Evolutionary conservation across 208 protist genomes (phyloP), one percentile per base, ranked within the genome.

Genomic region (Trypanosoma brucei): DNA sequence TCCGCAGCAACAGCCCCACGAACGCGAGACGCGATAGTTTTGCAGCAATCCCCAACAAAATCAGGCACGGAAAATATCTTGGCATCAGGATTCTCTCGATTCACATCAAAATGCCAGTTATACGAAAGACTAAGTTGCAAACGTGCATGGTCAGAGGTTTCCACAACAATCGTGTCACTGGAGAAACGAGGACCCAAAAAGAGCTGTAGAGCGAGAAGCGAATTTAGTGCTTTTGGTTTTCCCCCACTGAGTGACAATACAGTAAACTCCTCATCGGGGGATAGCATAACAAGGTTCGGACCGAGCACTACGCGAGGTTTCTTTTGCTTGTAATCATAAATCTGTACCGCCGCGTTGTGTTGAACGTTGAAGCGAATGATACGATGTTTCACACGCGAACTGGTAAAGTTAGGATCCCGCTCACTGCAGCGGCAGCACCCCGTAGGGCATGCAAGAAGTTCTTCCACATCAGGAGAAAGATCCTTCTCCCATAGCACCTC

Each of bases 31-130:
- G 95, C 96, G 53, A 98, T 95, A n/a, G 96, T 96, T 77, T 98
- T 98, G 84, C 97, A 99, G 59, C 81, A 87, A 66, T 99, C 95
- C 34, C 97, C 97, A 59, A 99, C 89, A 74, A 99, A 99, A 81
- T 99, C 97, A 2, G 97, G 94, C 38, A 98, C 90, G 2, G 85
- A 81, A 75, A 98, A 98, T 38, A 94, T 75, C 40, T 85, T 88
- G 14, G 70, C 59, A 42, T 76, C 74, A 8, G 70, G 68, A 35
- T 78, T 75, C 44, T 55, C 61, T 40, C 59, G 63, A 59, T 91
- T 72, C 6, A 94, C 70, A 38, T 97, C 88, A 58, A 98, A 98
- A 51, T 96, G 61, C 97, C 97, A 99, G 78, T 98, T 98, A 82
- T 99, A 99, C 39, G 93, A 94, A 0, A 98, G 77, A 31, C 94